phyloP scores from a whole-genome alignment of 352 stramenopile species.

The Poterioochromonas sp. region DNA sequence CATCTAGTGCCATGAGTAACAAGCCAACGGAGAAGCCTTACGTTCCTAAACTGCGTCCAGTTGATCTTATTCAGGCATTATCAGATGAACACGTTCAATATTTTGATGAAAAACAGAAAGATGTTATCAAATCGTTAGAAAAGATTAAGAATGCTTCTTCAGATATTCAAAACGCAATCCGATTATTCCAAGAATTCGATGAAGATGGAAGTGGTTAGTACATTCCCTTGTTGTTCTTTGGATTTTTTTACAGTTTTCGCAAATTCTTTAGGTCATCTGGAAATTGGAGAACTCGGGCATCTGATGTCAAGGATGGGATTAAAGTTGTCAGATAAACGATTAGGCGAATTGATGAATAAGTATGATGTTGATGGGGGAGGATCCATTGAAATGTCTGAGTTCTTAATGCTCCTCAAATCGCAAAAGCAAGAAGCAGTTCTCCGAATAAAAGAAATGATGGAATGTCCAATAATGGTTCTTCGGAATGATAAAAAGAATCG shows the following conservation, averaged over 20 bases:
- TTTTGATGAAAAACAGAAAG: background rate
- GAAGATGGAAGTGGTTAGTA: background rate
- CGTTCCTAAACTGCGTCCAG: too few species aligned
- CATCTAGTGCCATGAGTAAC: too few species aligned
- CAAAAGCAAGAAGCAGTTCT: background rate
- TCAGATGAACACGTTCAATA: background rate
- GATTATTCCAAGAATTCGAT: constrained; percentile 7
- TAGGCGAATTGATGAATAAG: background rate
- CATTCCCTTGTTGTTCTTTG: background rate
- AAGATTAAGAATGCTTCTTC: background rate
- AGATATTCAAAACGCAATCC: background rate
- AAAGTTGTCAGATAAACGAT: background rate
- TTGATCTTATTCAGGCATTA: background rate
- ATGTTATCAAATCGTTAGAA: background rate
- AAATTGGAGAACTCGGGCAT: background rate
- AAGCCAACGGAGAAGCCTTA: too few species aligned
- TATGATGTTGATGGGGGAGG: constrained; percentile 12
- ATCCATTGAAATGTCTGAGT: background rate
- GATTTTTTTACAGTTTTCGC: too few species aligned
- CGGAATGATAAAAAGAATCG: background rate
- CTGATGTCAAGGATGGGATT: background rate
- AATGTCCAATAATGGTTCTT: constrained; percentile 7
- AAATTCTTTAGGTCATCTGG: background rate
- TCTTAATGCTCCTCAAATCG: constrained; percentile 4
- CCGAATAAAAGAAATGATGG: background rate